phyloP scores from a whole-genome alignment of 129 eudicot species.

The sunflower (Helianthus annuus) region DNA sequence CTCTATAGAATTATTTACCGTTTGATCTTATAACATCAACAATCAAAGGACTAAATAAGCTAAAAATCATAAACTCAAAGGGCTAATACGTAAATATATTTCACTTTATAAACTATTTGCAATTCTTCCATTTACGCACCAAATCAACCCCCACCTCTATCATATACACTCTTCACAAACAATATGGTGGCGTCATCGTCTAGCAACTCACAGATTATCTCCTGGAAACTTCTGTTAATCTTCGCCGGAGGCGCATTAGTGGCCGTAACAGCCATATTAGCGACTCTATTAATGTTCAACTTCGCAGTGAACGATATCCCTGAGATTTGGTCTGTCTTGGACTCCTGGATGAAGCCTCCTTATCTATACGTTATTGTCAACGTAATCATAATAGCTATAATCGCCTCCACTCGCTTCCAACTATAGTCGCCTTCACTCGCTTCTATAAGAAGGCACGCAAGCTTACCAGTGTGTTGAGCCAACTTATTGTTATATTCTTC shows the following conservation, averaged over 20 bases:
- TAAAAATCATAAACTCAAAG: neutral
- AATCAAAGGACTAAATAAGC: neutral
- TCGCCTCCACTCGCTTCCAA: constrained; percentile 53
- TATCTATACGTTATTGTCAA: constrained; percentile 64
- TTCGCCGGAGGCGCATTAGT: constrained; percentile 43
- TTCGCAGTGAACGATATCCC: constrained; percentile 46
- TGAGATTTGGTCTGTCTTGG: constrained; percentile 35
- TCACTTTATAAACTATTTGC: constrained; percentile 8
- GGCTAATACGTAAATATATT: neutral
- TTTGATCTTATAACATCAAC: too few relatives aligned
- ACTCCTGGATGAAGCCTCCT: constrained; percentile 69
- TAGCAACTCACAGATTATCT: constrained; percentile 21
- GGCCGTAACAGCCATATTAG: constrained; percentile 38
- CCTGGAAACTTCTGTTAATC: constrained; percentile 47
- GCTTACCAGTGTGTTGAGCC: too few relatives aligned
- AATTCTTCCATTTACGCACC: constrained; percentile 1
- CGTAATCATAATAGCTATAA: constrained; percentile 69
- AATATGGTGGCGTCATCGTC: constrained; percentile 32
- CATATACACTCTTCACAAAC: too few relatives aligned
- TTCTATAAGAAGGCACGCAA: too few relatives aligned
- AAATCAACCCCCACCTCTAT: neutral
- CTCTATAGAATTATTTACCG: too few relatives aligned
- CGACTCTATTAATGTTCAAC: constrained; percentile 36
- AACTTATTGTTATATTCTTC: too few relatives aligned
- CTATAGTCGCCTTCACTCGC: constrained; percentile 4